Evolutionary conservation across 139 green algal species (phyloP), one percentile per base, ranked within the genome.

Genomic region (Yamagishiella unicocca): DNA sequence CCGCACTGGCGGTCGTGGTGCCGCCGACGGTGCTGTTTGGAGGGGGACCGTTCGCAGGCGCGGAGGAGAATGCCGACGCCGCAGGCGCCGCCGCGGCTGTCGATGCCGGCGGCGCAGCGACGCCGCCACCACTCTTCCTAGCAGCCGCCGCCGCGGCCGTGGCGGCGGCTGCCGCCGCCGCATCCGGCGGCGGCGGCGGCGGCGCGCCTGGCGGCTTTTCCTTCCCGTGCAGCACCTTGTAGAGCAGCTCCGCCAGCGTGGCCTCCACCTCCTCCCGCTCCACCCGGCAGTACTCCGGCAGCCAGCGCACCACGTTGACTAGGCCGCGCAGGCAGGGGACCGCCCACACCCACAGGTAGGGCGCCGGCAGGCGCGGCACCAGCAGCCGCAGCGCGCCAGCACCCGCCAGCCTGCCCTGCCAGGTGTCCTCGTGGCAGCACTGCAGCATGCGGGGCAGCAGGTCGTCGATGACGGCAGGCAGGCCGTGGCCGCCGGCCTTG

Each of bases 391-490:
- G 75, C n/a, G 94, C 96, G 17, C 92, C 89, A 10, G 96, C 91
- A 27, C 97, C 97, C 27, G 96, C 96, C 12, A 98, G 87, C 31
- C 95, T 93, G 8, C 89, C 85, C 8, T 95, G 80, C 97, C 97
- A 99, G 10, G 88, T 89, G 70, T 96, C 94, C 21, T 95, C 94
- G 74, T 97, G 98, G 91, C 97, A 99, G 87, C 93, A 96, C 89
- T 99, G 95, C 86, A 98, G 82, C 45, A 99, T 79, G 19, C 96
- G 93, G 4, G 90, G 89, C 38, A 97, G 67, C 40, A 99, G 89
- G 66, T 97, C 91, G 33, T 98, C 93, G 21, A 99, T 80, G 29
- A 98, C 91, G 10, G 89, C 38, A 12, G 94, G 93, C 61, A 96
- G 86, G n/a, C 71, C 83, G 3, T 88, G 80, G 61, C 80, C 29